Evolutionary conservation across 768 basidiomycete species (phyloP).

Genomic region (Pleurotus pulmonarius): DNA sequence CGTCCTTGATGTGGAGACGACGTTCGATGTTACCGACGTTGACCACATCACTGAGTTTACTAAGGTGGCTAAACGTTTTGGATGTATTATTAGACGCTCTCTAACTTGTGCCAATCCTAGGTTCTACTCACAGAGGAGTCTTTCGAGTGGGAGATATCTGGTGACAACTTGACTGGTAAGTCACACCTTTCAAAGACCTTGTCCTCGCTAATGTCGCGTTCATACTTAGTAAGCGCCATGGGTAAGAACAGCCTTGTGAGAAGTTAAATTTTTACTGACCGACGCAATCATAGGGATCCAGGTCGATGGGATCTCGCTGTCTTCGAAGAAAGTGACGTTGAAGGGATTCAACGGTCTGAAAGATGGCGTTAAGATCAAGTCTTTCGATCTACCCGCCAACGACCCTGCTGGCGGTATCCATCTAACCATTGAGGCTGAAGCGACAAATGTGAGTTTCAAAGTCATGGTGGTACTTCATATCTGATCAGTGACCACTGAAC

Average conservation of each 20-base stretch:
- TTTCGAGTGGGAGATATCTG: slow-evolving; percentile 69
- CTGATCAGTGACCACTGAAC: too few relatives aligned
- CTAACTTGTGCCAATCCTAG: slow-evolving; percentile 17
- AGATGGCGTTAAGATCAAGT: slow-evolving; percentile 56
- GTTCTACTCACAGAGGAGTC: slow-evolving; percentile 57
- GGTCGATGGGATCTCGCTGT: slow-evolving; percentile 51
- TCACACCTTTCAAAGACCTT: background rate
- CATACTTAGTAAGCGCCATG: slow-evolving; percentile 47
- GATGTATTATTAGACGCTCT: background rate
- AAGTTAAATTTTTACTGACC: background rate
- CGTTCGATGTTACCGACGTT: slow-evolving; percentile 57
- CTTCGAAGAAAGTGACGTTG: slow-evolving; percentile 55
- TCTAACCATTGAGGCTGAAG: slow-evolving; percentile 57
- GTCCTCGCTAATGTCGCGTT: background rate
- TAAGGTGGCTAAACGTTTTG: slow-evolving; percentile 32
- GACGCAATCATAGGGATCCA: slow-evolving; percentile 40
- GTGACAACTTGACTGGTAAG: slow-evolving; percentile 58
- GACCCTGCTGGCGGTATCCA: slow-evolving; percentile 72
- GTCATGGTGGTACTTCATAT: background rate
- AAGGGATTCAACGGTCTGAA: slow-evolving; percentile 71
- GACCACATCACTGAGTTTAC: slow-evolving; percentile 61
- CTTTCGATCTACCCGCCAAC: slow-evolving; percentile 67
- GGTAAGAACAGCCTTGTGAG: slow-evolving; percentile 26
- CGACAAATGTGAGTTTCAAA: slow-evolving; percentile 48
- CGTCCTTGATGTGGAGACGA: slow-evolving; percentile 45